A percentile compares a stretch with the other conserved stretches of the same genome.
Evolutionary conservation across 805 yeast species (phyloP).

Genomic region (Wickerhamiella qilinensis): DNA sequence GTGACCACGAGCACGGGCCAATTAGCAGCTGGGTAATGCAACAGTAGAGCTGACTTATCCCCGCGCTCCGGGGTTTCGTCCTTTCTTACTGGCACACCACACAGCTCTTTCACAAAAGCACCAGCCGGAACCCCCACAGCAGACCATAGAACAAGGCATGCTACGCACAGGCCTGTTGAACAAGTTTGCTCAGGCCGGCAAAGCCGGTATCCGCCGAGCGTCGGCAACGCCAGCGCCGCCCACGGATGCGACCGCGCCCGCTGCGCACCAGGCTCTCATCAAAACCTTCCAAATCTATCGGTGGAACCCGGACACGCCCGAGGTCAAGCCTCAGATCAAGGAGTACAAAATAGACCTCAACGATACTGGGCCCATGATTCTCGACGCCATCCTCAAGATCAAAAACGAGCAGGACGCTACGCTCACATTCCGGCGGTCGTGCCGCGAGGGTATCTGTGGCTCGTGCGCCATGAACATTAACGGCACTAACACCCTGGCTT

Average conservation of each 20-base stretch:
- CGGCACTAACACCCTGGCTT: conserved; percentile 92
- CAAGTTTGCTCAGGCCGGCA: too few species aligned
- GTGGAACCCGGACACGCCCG: conserved; percentile 97
- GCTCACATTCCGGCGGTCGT: conserved; percentile 90
- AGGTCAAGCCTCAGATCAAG: conserved; percentile 75
- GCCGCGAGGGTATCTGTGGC: conserved; percentile 99
- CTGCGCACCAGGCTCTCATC: conserved; percentile 37
- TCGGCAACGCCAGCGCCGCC: too few species aligned
- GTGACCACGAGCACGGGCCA: too few species aligned
- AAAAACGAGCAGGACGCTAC: conserved; percentile 95
- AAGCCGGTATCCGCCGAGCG: too few species aligned
- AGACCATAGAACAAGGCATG: too few species aligned
- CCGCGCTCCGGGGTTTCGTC: too few species aligned
- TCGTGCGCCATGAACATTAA: conserved; percentile 99
- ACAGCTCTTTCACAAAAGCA: too few species aligned
- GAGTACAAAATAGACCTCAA: conserved; percentile 73
- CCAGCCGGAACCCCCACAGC: too few species aligned
- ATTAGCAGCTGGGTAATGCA: too few species aligned
- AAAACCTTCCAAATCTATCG: conserved; percentile 88
- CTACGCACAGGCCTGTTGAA: too few species aligned
- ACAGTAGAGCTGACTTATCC: too few species aligned
- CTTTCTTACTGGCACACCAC: too few species aligned
- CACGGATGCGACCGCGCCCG: conserved; percentile 3
- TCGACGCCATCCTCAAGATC: conserved; percentile 87
- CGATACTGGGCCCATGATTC: conserved; percentile 93